phyloP scores from a whole-genome alignment of 2,329 filamentous ascomycete species.

The Helotiales sp. region DNA sequence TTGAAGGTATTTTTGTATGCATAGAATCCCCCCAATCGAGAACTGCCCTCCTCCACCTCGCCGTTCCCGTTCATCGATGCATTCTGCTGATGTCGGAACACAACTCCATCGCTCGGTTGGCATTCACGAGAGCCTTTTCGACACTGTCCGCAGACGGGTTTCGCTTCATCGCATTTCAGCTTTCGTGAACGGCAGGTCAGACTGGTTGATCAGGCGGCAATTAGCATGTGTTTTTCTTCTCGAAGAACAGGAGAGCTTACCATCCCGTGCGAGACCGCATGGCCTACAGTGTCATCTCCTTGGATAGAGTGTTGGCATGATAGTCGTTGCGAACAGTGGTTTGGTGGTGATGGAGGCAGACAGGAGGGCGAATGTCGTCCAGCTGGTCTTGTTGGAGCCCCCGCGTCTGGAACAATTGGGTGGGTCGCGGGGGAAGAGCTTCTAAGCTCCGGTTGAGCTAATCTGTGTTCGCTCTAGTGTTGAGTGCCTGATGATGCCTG shows the following conservation, averaged over 20 bases:
- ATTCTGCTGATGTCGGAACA: conserved; percentile 70
- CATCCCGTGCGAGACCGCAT: conserved; percentile 41
- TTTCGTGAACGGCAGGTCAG: conserved; percentile 60
- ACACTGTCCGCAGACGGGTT: conserved; percentile 61
- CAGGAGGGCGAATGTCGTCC: not conserved
- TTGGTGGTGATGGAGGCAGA: not conserved
- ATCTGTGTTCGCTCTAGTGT: no score
- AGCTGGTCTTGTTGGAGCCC: no score
- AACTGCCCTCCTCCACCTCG: conserved; percentile 38
- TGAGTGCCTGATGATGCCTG: no score
- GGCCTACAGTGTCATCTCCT: conserved; percentile 26
- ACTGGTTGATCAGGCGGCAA: conserved; percentile 31
- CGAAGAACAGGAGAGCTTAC: conserved; percentile 20
- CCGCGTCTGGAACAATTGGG: no score
- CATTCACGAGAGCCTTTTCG: conserved; percentile 58
- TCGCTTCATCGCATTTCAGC: conserved; percentile 65
- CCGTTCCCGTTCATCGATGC: conserved; percentile 61
- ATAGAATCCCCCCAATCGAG: conserved; percentile 58
- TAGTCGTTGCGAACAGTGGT: conserved; percentile 1
- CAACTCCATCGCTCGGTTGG: conserved; percentile 60
- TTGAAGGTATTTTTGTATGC: conserved; percentile 67
- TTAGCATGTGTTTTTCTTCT: conserved; percentile 11
- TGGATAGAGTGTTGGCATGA: conserved; percentile 18
- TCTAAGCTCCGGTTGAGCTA: no score
- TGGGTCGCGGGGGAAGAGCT: no score